Conservation (phyloP, 1,284 basidiomycete genomes). For the Xerocomus nothofagi region DNA sequence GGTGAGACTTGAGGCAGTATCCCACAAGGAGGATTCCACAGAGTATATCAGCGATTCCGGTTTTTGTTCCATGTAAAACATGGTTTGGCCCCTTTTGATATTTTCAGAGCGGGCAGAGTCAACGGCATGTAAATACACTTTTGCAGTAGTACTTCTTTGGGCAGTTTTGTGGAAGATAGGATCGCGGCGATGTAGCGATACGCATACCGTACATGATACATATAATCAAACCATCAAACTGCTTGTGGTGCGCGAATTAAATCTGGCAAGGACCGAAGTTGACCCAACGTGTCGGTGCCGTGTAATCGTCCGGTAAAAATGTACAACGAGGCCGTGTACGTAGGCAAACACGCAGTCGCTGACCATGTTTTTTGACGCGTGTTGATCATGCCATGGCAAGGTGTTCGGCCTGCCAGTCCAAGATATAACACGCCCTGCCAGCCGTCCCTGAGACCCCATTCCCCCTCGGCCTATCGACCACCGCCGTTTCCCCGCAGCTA, state of each 20-base stretch:
- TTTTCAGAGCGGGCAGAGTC: neutral
- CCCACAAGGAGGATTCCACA: conserved; percentile 49
- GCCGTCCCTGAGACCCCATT: conserved; percentile 21
- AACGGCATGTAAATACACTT: conserved; percentile 3
- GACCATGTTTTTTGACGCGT: conserved; percentile 27
- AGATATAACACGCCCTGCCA: conserved; percentile 32
- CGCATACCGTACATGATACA: conserved; percentile 6
- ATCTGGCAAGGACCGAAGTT: conserved; percentile 8
- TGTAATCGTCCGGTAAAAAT: conserved; percentile 12
- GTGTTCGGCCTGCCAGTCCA: conserved; percentile 24
- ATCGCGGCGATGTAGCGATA: conserved; percentile 17
- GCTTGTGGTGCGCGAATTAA: conserved; percentile 14
- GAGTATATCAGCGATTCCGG: conserved; percentile 59
- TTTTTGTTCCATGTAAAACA: conserved; percentile 51
- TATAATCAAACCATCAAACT: conserved; percentile 15
- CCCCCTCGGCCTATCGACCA: conserved; percentile 14
- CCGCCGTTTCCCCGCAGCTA: neutral
- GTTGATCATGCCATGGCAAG: conserved; percentile 36
- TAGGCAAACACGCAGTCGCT: conserved; percentile 25
- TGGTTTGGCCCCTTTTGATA: neutral
- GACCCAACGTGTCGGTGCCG: conserved; percentile 34
- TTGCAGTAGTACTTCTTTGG: conserved; percentile 13
- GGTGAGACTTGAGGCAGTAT: conserved; percentile 53
- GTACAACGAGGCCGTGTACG: conserved; percentile 33
- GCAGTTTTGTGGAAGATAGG: conserved; percentile 5